Conservation (phyloP, 169 alveolate genomes). For the Plasmodium sp. region DNA sequence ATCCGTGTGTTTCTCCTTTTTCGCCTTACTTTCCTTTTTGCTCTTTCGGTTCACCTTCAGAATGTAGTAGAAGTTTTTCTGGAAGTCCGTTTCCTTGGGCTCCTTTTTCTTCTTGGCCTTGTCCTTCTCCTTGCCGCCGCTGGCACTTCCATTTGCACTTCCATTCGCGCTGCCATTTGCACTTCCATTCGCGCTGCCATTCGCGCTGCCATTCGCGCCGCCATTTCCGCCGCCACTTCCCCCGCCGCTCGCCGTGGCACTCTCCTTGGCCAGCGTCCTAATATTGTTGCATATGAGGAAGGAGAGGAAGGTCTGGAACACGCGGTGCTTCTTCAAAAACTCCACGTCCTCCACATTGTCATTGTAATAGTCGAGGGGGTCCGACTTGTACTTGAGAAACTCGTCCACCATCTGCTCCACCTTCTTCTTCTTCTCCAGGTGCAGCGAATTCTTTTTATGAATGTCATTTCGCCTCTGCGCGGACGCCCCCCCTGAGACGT, state of each 20-base stretch:
- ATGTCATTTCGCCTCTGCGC: slow-evolving; percentile 7
- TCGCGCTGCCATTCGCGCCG: background rate
- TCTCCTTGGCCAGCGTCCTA: slow-evolving; percentile 75
- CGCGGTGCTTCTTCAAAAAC: slow-evolving; percentile 59
- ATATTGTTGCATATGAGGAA: slow-evolving; percentile 84
- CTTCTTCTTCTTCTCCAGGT: slow-evolving; percentile 14
- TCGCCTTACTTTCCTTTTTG: slow-evolving; percentile 14
- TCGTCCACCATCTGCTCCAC: slow-evolving; percentile 74
- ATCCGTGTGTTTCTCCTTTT: slow-evolving; percentile 29
- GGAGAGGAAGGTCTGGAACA: slow-evolving; percentile 79
- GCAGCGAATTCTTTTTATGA: background rate
- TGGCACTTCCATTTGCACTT: background rate
- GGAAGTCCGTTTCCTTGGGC: slow-evolving; percentile 75
- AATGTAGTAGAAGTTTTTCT: slow-evolving; percentile 73
- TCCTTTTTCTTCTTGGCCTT: slow-evolving; percentile 65
- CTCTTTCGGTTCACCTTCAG: slow-evolving; percentile 70
- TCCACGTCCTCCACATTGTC: slow-evolving; percentile 66
- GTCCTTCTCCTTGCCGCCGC: slow-evolving; percentile 3
- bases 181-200: background rate
- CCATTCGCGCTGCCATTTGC: background rate
- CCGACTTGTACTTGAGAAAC: slow-evolving; percentile 30
- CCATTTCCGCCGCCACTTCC: background rate
- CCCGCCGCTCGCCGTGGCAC: no score
- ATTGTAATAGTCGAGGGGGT: slow-evolving; percentile 52
- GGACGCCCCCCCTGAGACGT: background rate